These are phyloP conservation scores for Warburgia ugandensis DNA, from an alignment of 164 flowering plant genomes.

Conservation along the genomic window DNA sequence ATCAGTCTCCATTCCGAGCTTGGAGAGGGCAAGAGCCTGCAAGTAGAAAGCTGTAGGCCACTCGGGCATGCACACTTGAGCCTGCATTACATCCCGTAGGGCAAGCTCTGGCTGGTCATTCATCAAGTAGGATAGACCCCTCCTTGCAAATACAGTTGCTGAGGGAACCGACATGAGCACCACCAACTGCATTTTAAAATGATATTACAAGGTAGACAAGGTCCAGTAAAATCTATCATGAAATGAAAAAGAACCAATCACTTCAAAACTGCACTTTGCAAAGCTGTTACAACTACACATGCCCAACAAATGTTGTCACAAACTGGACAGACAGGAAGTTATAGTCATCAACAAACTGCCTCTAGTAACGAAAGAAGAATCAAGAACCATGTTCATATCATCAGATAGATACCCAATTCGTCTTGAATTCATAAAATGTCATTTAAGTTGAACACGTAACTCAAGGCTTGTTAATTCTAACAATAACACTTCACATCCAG, in stretches of 20 bases:
- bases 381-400: too few species aligned
- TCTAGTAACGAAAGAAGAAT: too few species aligned
- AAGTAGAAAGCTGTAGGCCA: conserved; percentile 98
- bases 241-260: not conserved
- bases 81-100: conserved; percentile 92
- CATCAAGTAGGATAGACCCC: conserved; percentile 84
- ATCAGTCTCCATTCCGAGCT: conserved; percentile 96
- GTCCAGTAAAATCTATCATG: not conserved
- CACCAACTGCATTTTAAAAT: conserved; percentile 48
- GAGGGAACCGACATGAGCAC: conserved; percentile 84
- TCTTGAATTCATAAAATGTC: too few species aligned
- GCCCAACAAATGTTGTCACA: too few species aligned
- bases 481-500: too few species aligned
- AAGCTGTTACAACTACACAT: too few species aligned
- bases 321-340: too few species aligned
- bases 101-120: conserved; percentile 76
- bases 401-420: too few species aligned
- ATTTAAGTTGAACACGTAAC: too few species aligned
- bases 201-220: not conserved
- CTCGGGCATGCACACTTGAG: conserved; percentile 90
- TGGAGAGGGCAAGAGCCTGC: conserved; percentile 92
- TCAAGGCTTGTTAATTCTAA: too few species aligned
- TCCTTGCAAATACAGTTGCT: conserved; percentile 75
- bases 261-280: too few species aligned
- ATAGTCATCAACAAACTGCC: too few species aligned